Evolutionary conservation across 2,329 filamentous ascomycete species (phyloP), one percentile per base, ranked within the genome.

Genomic region (Alternaria sp.): DNA sequence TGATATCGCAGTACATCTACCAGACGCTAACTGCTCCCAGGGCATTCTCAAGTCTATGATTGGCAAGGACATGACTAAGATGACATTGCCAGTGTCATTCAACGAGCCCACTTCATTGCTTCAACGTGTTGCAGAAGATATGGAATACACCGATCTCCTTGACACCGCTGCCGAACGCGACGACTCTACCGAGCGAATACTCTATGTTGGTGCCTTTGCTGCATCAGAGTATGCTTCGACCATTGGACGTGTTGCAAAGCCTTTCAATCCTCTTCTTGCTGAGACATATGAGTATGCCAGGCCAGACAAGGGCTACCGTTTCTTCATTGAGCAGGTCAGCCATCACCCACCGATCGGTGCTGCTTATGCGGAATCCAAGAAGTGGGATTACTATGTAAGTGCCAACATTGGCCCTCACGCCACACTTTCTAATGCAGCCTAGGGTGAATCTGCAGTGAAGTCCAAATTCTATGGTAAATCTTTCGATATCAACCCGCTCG

Each of bases 51-150:
- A 98, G 82, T 98, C 94, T 22, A 98, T 99, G 95, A 97, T 99
- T 80, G 95, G 95, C 65, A 98, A 99, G 79, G 95, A 99, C 76
- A 98, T 99, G 95, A 98, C 95, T 38, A 98, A 96, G 83, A 99
- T 99, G 94, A 98, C 95, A 0, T 83, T 99, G 20, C 95, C 95
- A 0, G 95, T 99, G 2, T 97, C 95, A 0, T 98, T 99, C 84
- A 99, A 99, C 80, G 95, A 99, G 79, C 95, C 95, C 0, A 99
- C 95, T 0, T 98, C 95, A 6, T 84, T 99, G 12, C 86, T 99
- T 9, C 95, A 98, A 79, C 92, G 95, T 76, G 94, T 96, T 44
- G 93, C 92, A 5, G 95, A 99, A 81, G 95, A 99, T 74, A 94
- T 99, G 92, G 95, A 99, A 80, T 99, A 99, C 75, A 92, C 92